phyloP scores from a whole-genome alignment of 2,329 filamentous ascomycete species.

The Colletotrichum camelliae region DNA sequence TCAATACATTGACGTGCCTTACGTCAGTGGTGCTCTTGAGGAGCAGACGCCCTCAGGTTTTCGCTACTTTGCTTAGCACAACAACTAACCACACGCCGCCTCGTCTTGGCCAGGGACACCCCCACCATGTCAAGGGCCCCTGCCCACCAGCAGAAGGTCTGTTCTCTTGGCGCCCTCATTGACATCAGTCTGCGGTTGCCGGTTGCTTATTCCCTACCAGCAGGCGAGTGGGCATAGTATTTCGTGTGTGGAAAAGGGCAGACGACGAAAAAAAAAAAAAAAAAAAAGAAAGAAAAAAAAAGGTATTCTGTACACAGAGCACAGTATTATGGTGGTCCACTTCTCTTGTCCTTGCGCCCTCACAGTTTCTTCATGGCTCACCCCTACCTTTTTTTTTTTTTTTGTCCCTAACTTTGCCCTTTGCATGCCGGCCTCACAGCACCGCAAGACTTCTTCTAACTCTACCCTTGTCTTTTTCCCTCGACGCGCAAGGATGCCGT shows the following conservation, averaged over 20 bases:
- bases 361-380: neutral
- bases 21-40: constrained; percentile 19
- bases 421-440: neutral
- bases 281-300: neutral
- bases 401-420: neutral
- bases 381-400: neutral
- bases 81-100: neutral
- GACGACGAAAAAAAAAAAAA: neutral
- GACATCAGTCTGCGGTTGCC: constrained; percentile 14
- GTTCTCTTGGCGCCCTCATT: constrained; percentile 13
- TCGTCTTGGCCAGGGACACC: neutral
- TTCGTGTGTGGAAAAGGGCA: neutral
- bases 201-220: constrained; percentile 12
- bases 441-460: neutral
- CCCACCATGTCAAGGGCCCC: neutral
- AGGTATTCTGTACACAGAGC: neutral
- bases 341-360: neutral
- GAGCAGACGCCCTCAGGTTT: neutral
- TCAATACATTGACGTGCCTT: constrained; percentile 17
- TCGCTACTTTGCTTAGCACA: neutral
- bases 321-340: neutral
- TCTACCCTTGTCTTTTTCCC: neutral
- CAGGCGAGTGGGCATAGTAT: neutral
- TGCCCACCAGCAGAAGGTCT: neutral
- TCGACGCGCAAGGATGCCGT: neutral